phyloP scores from a whole-genome alignment of 495 filamentous ascomycete genomes.

The Paragyromitra xinjiangensis region DNA sequence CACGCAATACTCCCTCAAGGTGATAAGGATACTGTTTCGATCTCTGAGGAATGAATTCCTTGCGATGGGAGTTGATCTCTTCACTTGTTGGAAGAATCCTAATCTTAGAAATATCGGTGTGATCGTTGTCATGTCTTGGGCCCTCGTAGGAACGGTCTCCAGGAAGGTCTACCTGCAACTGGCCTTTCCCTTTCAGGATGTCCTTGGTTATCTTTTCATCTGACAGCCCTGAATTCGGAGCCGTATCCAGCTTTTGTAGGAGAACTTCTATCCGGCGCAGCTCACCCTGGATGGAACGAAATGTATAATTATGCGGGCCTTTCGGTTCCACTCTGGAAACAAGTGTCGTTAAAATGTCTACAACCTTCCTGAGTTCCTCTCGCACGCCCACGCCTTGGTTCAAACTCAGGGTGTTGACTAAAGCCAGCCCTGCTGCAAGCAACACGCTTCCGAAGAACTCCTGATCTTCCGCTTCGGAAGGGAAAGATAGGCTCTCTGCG shows the following conservation, averaged over 20 bases:
- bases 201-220: background rate
- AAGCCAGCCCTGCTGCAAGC: conserved; percentile 21
- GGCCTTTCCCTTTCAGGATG: conserved; percentile 50
- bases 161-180: conserved; percentile 63
- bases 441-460: conserved; percentile 41
- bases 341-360: background rate
- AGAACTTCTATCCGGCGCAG: conserved; percentile 56
- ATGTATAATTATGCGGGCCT: conserved; percentile 40
- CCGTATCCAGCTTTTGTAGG: conserved; percentile 60
- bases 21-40: conserved; percentile 66
- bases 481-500: conserved; percentile 12
- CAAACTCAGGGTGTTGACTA: conserved; percentile 46
- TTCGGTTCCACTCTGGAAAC: background rate
- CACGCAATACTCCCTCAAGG: conserved; percentile 66
- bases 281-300: conserved; percentile 36
- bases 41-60: conserved; percentile 69
- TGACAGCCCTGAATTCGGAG: conserved; percentile 48
- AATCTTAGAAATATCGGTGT: conserved; percentile 68
- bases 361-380: conserved; percentile 44
- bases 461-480: conserved; percentile 5
- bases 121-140: conserved; percentile 74
- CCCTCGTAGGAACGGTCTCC: conserved; percentile 65
- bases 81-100: conserved; percentile 69
- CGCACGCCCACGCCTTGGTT: conserved; percentile 54
- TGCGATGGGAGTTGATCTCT: conserved; percentile 66